Evolutionary conservation across 192 early-diverging fungal species (phyloP).

Genomic region (Coemansia sp.): DNA sequence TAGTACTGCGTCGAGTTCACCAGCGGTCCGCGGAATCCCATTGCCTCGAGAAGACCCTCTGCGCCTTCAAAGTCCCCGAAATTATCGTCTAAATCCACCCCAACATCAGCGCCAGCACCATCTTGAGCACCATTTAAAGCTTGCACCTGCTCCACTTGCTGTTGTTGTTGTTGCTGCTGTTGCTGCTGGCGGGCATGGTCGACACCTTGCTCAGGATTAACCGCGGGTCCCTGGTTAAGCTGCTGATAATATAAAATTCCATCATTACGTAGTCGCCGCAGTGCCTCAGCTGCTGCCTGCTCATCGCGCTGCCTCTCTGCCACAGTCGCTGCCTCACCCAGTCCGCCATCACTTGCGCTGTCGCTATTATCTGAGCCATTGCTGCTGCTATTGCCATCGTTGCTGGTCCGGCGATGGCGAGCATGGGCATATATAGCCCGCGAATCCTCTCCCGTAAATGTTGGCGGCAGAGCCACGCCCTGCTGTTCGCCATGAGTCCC

Average conservation of each 20-base stretch:
- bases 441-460: constrained; percentile 32
- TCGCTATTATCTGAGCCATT: neutral
- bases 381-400: neutral
- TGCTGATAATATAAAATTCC: neutral
- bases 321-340: neutral
- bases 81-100: constrained; percentile 57
- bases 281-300: neutral
- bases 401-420: neutral
- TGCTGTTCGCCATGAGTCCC: neutral
- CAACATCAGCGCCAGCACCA: constrained; percentile 11
- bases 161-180: constrained; percentile 3
- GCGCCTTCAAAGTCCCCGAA: constrained; percentile 61
- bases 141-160: neutral
- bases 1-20: constrained; percentile 78
- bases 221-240: neutral
- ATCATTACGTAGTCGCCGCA: neutral
- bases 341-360: neutral
- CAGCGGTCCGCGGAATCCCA: constrained; percentile 87
- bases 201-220: neutral
- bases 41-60: constrained; percentile 81
- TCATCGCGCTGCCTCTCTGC: neutral
- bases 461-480: constrained; percentile 12
- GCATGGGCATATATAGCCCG: constrained; percentile 22
- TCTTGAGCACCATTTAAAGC: neutral
- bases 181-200: neutral